phyloP scores from a whole-genome alignment of 495 filamentous ascomycete genomes.

The Aspergillus leporis region DNA sequence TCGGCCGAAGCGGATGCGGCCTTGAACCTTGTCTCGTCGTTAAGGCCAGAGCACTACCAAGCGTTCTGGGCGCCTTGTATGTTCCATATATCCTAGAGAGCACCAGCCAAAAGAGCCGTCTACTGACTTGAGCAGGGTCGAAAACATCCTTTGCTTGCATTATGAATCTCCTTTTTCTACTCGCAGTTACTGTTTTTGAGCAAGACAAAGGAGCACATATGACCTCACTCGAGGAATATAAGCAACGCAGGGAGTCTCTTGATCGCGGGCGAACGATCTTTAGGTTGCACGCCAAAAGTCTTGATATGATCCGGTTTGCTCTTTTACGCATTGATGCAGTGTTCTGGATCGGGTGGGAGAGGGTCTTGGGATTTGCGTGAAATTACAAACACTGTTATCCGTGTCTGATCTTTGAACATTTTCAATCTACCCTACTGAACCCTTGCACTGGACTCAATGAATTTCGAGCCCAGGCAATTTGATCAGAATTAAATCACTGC shows the following conservation, averaged over 20 bases:
- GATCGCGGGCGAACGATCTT: conserved; percentile 5
- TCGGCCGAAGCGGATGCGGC: neutral
- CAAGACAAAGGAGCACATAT: neutral
- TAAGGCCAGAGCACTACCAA: conserved; percentile 2
- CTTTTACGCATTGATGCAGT: conserved; percentile 10
- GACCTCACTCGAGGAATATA: neutral
- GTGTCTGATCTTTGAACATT: no score
- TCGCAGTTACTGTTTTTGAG: neutral
- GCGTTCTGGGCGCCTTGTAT: conserved; percentile 10
- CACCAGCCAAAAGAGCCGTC: neutral
- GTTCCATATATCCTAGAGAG: neutral
- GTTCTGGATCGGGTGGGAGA: conserved; percentile 13
- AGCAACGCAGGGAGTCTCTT: neutral
- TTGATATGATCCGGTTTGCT: conserved; percentile 8
- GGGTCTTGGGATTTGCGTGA: conserved; percentile 5
- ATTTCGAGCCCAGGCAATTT: no score
- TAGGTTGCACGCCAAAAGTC: conserved; percentile 4
- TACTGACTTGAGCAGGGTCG: neutral
- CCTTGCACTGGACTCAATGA: no score
- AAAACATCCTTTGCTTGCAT: conserved; percentile 8
- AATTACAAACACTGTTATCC: no score
- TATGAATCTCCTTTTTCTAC: neutral
- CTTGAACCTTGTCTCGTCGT: neutral
- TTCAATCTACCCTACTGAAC: no score
- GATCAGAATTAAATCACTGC: no score